Evolutionary conservation across 1,284 basidiomycete genomes (phyloP).

Genomic region (Lignosus rhinocerotis): DNA sequence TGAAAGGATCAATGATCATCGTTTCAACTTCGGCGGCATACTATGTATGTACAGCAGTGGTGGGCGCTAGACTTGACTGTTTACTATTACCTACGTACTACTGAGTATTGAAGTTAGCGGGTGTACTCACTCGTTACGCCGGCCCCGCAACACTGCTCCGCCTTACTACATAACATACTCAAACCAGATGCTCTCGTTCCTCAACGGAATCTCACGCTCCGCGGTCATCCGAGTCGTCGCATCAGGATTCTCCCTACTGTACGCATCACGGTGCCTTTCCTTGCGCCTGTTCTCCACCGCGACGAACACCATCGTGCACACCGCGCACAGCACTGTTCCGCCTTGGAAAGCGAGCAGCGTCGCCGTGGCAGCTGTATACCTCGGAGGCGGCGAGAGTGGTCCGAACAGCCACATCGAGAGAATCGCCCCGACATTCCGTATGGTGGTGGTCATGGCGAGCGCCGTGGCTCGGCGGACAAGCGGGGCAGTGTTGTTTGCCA

Average conservation of each 20-base stretch:
- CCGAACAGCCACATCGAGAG: conserved; percentile 48
- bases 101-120: too few species aligned
- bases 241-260: not conserved
- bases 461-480: conserved; percentile 43
- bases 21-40: too few species aligned
- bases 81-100: too few species aligned
- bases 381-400: conserved; percentile 16
- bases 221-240: not conserved
- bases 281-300: not conserved
- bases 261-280: not conserved
- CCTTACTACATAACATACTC: not conserved
- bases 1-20: too few species aligned
- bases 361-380: conserved; percentile 10
- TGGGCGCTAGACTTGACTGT: too few species aligned
- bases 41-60: too few species aligned
- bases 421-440: conserved; percentile 68
- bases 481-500: conserved; percentile 69
- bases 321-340: conserved; percentile 11
- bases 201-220: not conserved
- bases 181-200: not conserved
- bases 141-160: not conserved
- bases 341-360: conserved; percentile 18
- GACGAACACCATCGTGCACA: conserved; percentile 3
- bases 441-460: conserved; percentile 59
- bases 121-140: too few species aligned